Conservation (phyloP, 2,329 filamentous ascomycete genomes). For the Penicillium concentricum region DNA sequence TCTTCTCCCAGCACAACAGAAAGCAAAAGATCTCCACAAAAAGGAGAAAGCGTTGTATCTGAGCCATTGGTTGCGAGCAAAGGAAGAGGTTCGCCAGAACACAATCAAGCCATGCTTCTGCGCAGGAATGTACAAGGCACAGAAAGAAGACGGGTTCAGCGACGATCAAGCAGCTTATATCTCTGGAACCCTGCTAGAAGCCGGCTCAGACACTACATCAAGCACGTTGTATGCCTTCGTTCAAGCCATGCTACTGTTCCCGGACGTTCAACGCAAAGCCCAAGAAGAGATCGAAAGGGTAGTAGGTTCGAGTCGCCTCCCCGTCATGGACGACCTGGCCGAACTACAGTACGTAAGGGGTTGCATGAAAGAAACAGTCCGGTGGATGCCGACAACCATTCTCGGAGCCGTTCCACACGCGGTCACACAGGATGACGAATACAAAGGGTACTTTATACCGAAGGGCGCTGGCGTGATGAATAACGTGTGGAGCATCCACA, state of each 20-base stretch:
- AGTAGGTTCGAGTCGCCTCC: slow-evolving; percentile 30
- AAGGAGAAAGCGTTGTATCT: slow-evolving; percentile 46
- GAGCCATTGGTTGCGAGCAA: slow-evolving; percentile 44
- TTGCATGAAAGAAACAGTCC: slow-evolving; percentile 36
- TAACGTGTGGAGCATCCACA: slow-evolving; percentile 48
- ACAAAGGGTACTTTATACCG: slow-evolving; percentile 51
- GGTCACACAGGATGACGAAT: slow-evolving; percentile 49
- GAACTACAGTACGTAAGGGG: slow-evolving; percentile 36
- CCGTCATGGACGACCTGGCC: slow-evolving; percentile 32
- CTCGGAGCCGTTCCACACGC: slow-evolving; percentile 50
- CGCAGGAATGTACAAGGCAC: slow-evolving; percentile 26
- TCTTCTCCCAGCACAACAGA: slow-evolving; percentile 34
- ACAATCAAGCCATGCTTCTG: slow-evolving; percentile 33
- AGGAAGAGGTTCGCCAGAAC: slow-evolving; percentile 32
- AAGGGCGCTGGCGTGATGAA: slow-evolving; percentile 48
- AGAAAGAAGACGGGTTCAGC: slow-evolving; percentile 32
- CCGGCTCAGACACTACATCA: slow-evolving; percentile 53
- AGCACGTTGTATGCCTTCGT: slow-evolving; percentile 51
- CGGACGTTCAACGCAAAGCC: slow-evolving; percentile 43
- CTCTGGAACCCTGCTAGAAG: slow-evolving; percentile 38
- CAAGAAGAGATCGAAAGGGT: slow-evolving; percentile 40
- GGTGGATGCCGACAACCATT: slow-evolving; percentile 46
- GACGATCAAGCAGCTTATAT: slow-evolving; percentile 38
- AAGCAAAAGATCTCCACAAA: slow-evolving; percentile 45
- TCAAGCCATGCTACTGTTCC: slow-evolving; percentile 50